Evolutionary conservation across 2,329 filamentous ascomycete species (phyloP).

Genomic region (Beauveria medogensis): DNA sequence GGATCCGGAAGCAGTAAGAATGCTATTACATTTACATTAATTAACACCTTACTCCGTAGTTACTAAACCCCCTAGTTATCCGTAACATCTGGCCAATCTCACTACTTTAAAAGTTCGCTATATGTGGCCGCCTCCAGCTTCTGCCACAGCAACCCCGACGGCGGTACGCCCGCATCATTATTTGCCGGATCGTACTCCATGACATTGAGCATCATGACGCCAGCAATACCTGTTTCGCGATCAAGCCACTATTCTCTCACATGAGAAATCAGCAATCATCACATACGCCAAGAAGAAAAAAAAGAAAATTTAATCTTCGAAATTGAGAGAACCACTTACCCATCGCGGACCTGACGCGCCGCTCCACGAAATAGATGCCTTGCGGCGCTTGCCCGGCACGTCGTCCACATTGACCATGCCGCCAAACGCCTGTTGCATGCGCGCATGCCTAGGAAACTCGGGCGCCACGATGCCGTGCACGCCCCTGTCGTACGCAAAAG

Average conservation of each 20-base stretch:
- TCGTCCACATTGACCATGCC: conserved; percentile 33
- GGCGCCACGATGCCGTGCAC: conserved; percentile 23
- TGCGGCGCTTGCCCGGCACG: conserved; percentile 30
- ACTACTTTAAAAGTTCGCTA: not conserved
- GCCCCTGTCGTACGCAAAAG: conserved; percentile 5
- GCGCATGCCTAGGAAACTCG: conserved; percentile 26
- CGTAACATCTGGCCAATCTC: not conserved
- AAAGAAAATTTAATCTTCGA: not conserved
- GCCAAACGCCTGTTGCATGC: conserved; percentile 30
- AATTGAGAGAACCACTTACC: conserved; percentile 22
- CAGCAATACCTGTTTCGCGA: conserved; percentile 15
- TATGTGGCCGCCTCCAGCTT: conserved; percentile 3
- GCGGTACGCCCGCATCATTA: not conserved
- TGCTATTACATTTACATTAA: no score
- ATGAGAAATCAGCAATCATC: not conserved
- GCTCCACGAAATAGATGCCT: conserved; percentile 36
- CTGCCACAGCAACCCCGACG: conserved; percentile 2
- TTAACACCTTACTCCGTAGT: no score
- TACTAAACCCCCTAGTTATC: no score
- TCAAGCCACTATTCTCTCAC: conserved; percentile 21
- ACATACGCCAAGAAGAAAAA: not conserved
- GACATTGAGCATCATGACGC: conserved; percentile 10
- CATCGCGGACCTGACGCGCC: conserved; percentile 34
- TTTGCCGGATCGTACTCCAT: conserved; percentile 1
- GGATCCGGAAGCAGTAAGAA: no score